Evolutionary conservation across 2,329 filamentous ascomycete genomes (phyloP), one percentile per base, ranked within the genome.

Genomic region (Alternaria brassicae): DNA sequence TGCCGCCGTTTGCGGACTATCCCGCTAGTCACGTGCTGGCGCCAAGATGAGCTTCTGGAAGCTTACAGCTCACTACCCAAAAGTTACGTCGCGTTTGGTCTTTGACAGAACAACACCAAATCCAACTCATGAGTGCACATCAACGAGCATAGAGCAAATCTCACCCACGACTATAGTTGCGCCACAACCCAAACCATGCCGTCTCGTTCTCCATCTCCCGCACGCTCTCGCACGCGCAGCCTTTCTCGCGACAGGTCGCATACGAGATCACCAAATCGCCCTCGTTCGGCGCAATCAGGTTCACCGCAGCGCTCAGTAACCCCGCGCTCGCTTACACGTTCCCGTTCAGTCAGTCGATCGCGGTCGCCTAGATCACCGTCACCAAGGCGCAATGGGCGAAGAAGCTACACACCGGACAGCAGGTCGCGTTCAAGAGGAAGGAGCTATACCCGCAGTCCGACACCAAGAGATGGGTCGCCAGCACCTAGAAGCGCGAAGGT

Each of bases 231-330:
- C 56, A 69, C 67, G 34, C 78, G 74, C 60, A 81, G 78, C 69
- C 64, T 61, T 34, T 80, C 79, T 36, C 80, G 79, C 62, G 75
- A 79, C 56, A 79, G 78, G 58, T 80, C 80, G 41, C 76, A 59
- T 52, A 73, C 76, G 36, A 66, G 55, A 49, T 72, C 74, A 51
- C 67, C 63, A 36, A 68, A 60, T 54, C 71, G 61, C 45, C 67
- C 70, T 39, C 45, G 45, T 8, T 70, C 72, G 36, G 63, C 61
- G 32, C 62, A 62, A 12, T 76, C 75, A 30, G 68, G 58, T 50
- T 76, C 77, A 39, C 75, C 71, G 13, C 71, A 69, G 37, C 72
- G 75, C 51, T 80, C 79, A n/a, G 63, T 74, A 49, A 76, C 75
- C 32, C 77, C 77, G 42, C 75, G 76, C 28, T 78, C 77, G 2